phyloP scores from a whole-genome alignment of 768 basidiomycete species.

The Tricholoma flavovirens region DNA sequence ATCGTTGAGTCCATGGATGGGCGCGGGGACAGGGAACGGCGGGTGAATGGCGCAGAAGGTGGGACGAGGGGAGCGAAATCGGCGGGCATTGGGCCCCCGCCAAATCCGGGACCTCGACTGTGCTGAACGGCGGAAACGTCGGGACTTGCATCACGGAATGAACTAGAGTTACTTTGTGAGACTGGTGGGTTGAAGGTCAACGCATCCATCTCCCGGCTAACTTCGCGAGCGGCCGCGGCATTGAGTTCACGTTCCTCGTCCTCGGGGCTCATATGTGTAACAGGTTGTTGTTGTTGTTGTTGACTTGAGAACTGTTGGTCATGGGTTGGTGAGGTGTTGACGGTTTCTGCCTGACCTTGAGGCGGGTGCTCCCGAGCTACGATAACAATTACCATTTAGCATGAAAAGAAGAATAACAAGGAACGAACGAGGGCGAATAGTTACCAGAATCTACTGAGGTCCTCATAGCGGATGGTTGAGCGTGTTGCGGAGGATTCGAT shows the following conservation, averaged over 20 bases:
- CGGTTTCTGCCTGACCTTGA: conserved; percentile 1
- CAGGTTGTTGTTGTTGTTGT: too few species aligned
- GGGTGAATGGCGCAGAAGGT: conserved; percentile 36
- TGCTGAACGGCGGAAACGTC: conserved; percentile 15
- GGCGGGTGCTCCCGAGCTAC: conserved; percentile 7
- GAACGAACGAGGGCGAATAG: neutral
- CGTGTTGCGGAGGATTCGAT: neutral
- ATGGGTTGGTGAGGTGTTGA: conserved; percentile 3
- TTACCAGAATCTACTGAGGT: neutral
- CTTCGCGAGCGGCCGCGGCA: conserved; percentile 63
- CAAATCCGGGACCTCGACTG: conserved; percentile 9
- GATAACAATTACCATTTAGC: neutral
- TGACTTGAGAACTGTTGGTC: conserved; percentile 14
- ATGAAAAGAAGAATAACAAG: neutral
- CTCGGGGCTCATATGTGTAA: conserved; percentile 35
- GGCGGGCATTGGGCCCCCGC: neutral
- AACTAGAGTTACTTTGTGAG: conserved; percentile 8
- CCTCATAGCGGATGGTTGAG: neutral
- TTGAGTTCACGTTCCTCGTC: conserved; percentile 52
- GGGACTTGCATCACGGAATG: conserved; percentile 11
- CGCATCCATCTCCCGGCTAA: conserved; percentile 59
- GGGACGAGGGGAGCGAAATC: conserved; percentile 23
- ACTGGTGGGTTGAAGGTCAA: conserved; percentile 32
- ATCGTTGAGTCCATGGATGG: conserved; percentile 24
- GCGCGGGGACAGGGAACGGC: conserved; percentile 33